Conservation (phyloP, 177 flowering plant species). For the Vitis hybrid region DNA sequence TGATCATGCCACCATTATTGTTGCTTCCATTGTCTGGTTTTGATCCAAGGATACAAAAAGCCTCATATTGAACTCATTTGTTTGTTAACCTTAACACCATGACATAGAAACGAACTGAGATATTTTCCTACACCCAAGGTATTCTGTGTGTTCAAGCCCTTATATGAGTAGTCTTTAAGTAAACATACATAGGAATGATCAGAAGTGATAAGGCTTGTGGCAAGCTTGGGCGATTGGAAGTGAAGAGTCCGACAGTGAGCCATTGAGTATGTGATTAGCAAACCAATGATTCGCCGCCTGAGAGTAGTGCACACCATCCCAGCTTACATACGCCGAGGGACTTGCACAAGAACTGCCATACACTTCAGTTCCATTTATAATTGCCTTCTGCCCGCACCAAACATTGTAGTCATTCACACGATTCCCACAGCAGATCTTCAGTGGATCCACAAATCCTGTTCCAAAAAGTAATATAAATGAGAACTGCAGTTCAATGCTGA, state of each 20-base stretch:
- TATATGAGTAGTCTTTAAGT: too few relatives aligned
- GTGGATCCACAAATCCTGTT: slow-evolving; percentile 33
- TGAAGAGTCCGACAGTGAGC: slow-evolving; percentile 48
- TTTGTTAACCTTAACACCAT: too few relatives aligned
- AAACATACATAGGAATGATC: background rate
- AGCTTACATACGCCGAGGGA: slow-evolving; percentile 34
- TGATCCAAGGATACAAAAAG: too few relatives aligned
- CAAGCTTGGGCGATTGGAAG: slow-evolving; percentile 48
- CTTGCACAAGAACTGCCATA: slow-evolving; percentile 37
- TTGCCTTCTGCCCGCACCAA: slow-evolving; percentile 43
- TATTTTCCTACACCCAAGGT: too few relatives aligned
- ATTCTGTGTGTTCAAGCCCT: too few relatives aligned
- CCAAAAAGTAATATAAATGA: background rate
- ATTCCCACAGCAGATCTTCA: slow-evolving; percentile 44
- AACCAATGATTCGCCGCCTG: slow-evolving; percentile 60
- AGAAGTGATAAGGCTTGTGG: slow-evolving; percentile 20
- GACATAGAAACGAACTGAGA: too few relatives aligned
- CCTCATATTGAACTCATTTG: too few relatives aligned
- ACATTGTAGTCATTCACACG: slow-evolving; percentile 27
- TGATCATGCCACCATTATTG: too few relatives aligned
- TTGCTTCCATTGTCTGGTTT: too few relatives aligned
- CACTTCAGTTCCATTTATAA: slow-evolving; percentile 27
- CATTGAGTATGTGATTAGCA: slow-evolving; percentile 42
- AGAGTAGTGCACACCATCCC: slow-evolving; percentile 64
- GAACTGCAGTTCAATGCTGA: background rate